Evolutionary conservation across 805 yeast species (phyloP).

Genomic region (Debaryomyces hansenii): DNA sequence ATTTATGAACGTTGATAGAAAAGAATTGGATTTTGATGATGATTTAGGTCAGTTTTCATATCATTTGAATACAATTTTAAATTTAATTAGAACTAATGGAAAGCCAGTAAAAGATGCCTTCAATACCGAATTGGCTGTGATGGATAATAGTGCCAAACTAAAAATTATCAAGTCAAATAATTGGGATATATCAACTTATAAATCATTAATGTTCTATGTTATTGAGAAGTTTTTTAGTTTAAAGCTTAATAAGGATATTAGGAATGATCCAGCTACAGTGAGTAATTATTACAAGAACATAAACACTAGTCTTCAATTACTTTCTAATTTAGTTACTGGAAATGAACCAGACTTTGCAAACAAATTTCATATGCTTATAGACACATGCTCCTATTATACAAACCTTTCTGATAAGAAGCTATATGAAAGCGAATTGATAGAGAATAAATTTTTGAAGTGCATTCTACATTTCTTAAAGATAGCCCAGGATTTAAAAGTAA

Average conservation of each 20-base stretch:
- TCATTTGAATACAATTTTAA: constrained; percentile 51
- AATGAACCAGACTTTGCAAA: constrained; percentile 52
- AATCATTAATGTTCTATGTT: constrained; percentile 50
- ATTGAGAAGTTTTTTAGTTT: constrained; percentile 47
- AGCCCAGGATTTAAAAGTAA: constrained; percentile 27
- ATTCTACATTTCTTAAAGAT: constrained; percentile 28
- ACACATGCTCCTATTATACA: constrained; percentile 27
- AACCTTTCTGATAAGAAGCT: constrained; percentile 6
- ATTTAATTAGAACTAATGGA: constrained; percentile 50
- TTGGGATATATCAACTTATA: constrained; percentile 62
- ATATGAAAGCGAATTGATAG: constrained; percentile 27
- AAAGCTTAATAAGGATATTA: constrained; percentile 15
- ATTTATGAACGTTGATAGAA: constrained; percentile 29
- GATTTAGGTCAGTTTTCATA: constrained; percentile 68
- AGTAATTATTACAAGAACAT: constrained; percentile 28
- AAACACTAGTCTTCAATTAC: constrained; percentile 44
- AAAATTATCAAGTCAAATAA: constrained; percentile 40
- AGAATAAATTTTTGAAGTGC: constrained; percentile 24
- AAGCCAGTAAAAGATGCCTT: constrained; percentile 47
- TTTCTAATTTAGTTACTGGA: constrained; percentile 49
- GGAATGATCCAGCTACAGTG: constrained; percentile 16
- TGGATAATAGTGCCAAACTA: constrained; percentile 46
- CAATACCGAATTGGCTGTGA: constrained; percentile 57
- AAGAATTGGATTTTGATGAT: constrained; percentile 40
- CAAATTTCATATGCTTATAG: constrained; percentile 43